Base-by-base conservation (phyloP, 2,329 filamentous ascomycete species). In the Fusarium euwallaceae region DNA sequence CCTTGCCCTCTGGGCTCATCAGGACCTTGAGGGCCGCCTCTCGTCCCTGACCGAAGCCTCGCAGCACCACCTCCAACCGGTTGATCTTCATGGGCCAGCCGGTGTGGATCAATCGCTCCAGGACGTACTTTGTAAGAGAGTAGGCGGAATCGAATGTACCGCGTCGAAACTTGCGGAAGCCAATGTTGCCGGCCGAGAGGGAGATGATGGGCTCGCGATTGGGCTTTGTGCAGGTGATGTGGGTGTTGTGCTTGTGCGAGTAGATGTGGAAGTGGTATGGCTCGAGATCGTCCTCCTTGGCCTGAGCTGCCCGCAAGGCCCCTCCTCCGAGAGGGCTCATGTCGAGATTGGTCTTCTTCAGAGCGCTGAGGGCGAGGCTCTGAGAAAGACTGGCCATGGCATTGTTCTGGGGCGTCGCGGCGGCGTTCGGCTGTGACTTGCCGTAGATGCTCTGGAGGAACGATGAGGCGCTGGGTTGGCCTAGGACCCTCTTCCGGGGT, bases 21-120 rank as follows among this genome's bases (percentile, higher is more conserved):
- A 99, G 85, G 7, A 95, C 94, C 88, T 98, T 99, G 64, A 92
- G 92, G 63, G 95, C 93, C 2, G 97, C 97, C 79, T 98, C 95
- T 77, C 97, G 89, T 2, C 97, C 97, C 11, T 89, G 86, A 2
- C 96, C 97, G 81, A 97, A 99, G 1, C 95, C 96, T 79, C 95
- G 90, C 75, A 97, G 87, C 6, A 95, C 87, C 61, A 99, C 87
- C 84, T 98, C 95, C 72, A 99, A 82, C 65, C 89, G 87, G 73
- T 91, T 86, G 66, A 98, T 97, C 78, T 94, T 91, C 75, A 91
- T 86, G 79, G 95, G 87, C 86, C 94, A 91, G 48, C 94, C 94
- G 78, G 90, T 91, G 83, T 98, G 95, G 81, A 95, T 92, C 74
- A 99, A 93, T 82, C 93, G 91, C 82, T 92, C 92, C 81, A 98